A percentile compares a stretch with the other conserved stretches of the same genome.
Conservation (phyloP, 352 stramenopile species). For the Peronospora destructor region DNA sequence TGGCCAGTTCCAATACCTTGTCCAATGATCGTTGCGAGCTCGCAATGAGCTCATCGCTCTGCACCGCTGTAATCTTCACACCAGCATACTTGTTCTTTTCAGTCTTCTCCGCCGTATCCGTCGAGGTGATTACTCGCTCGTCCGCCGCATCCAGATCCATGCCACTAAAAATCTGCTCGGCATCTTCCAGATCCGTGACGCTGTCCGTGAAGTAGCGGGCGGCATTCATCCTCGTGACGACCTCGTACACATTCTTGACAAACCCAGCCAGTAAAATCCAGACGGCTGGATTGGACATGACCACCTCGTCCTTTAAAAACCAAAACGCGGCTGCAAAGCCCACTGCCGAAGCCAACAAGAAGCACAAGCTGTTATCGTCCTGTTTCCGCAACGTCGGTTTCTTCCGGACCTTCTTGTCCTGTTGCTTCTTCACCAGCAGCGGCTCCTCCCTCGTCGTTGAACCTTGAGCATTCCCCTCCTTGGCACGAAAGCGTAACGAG, state of each 20-base stretch:
- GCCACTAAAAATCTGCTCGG: slow-evolving; percentile 33
- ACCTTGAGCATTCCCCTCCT: slow-evolving; percentile 25
- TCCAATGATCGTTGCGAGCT: slow-evolving; percentile 44
- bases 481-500: slow-evolving; percentile 25
- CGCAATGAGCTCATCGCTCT: slow-evolving; percentile 44
- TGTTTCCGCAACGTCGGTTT: neutral
- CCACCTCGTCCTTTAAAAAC: slow-evolving; percentile 77
- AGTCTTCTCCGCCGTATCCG: slow-evolving; percentile 5
- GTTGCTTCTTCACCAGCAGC: slow-evolving; percentile 12
- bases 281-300: slow-evolving; percentile 58
- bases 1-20: slow-evolving; percentile 47
- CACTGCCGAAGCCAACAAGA: slow-evolving; percentile 46
- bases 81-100: slow-evolving; percentile 29
- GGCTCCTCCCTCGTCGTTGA: slow-evolving; percentile 21
- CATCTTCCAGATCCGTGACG: slow-evolving; percentile 28
- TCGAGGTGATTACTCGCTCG: slow-evolving; percentile 5
- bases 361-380: slow-evolving; percentile 33
- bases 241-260: slow-evolving; percentile 65
- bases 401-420: neutral
- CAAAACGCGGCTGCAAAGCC: slow-evolving; percentile 63
- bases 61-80: slow-evolving; percentile 39
- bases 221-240: slow-evolving; percentile 29
- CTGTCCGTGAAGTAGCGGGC: slow-evolving; percentile 18
- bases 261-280: slow-evolving; percentile 71
- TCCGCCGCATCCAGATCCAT: slow-evolving; percentile 29